Percentiles rank a stretch among this genome's conserved stretches.
Evolutionary conservation across 331 rosid species (phyloP).

Genomic region (Quercus tomentella): DNA sequence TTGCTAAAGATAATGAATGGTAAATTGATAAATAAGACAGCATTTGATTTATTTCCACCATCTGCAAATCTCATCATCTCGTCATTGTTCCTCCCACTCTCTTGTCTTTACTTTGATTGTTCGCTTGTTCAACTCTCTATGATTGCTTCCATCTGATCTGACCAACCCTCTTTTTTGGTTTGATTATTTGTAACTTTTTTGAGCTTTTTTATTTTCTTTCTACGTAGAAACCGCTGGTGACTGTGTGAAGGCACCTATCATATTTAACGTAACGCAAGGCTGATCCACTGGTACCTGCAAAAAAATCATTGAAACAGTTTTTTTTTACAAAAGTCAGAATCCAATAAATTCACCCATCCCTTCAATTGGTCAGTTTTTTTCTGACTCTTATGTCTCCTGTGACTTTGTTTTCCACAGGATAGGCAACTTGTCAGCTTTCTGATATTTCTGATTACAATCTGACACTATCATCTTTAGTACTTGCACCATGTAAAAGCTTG

Average conservation of each 20-base stretch:
- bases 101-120: too few species aligned
- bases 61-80: too few species aligned
- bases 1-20: too few species aligned
- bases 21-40: too few species aligned
- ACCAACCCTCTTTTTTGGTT: background rate
- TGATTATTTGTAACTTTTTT: background rate
- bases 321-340: background rate
- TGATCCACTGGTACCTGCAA: constrained; percentile 81
- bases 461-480: background rate
- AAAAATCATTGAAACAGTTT: background rate
- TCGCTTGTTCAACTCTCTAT: too few species aligned
- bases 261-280: constrained; percentile 71
- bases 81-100: too few species aligned
- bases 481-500: background rate
- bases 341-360: background rate
- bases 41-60: too few species aligned
- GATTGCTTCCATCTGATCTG: background rate
- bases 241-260: constrained; percentile 63
- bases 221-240: constrained; percentile 45
- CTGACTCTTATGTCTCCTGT: background rate
- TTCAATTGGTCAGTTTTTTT: too few species aligned
- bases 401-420: too few species aligned
- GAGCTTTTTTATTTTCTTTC: background rate
- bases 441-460: background rate
- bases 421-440: background rate